Conservation (phyloP, 768 basidiomycete genomes). For the Obba rivulosa region DNA sequence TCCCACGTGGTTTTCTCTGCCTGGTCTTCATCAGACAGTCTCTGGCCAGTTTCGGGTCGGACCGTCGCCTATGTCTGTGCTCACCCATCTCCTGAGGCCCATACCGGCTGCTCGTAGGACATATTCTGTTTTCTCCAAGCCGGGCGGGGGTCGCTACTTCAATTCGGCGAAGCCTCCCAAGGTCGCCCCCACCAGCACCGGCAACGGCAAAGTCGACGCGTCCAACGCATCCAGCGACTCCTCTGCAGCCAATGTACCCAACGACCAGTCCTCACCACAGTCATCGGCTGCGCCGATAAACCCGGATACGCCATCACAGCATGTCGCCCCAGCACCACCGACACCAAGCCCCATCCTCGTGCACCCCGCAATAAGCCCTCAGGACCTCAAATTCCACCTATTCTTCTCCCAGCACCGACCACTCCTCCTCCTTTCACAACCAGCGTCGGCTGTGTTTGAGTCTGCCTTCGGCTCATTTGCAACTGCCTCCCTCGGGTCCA, state of each 20-base stretch:
- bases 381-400: slow-evolving; percentile 75
- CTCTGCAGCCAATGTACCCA: slow-evolving; percentile 8
- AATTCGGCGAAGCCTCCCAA: slow-evolving; percentile 66
- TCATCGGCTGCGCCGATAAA: slow-evolving; percentile 2
- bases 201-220: slow-evolving; percentile 35
- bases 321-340: slow-evolving; percentile 5
- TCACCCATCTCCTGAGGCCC: slow-evolving; percentile 46
- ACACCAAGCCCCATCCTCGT: slow-evolving; percentile 18
- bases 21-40: background rate
- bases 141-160: slow-evolving; percentile 71
- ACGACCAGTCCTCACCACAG: slow-evolving; percentile 11
- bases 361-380: slow-evolving; percentile 56
- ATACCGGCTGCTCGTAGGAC: slow-evolving; percentile 45
- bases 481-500: slow-evolving; percentile 9
- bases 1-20: slow-evolving; percentile 4
- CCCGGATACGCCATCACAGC: slow-evolving; percentile 2
- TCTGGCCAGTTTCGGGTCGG: slow-evolving; percentile 3
- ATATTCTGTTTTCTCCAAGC: slow-evolving; percentile 76
- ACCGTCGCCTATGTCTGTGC: slow-evolving; percentile 32
- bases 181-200: slow-evolving; percentile 26
- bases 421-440: slow-evolving; percentile 62
- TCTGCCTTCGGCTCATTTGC: slow-evolving; percentile 8
- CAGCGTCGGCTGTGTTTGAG: slow-evolving; percentile 51
- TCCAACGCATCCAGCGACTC: slow-evolving; percentile 27
- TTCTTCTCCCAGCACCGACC: slow-evolving; percentile 84